A percentile compares a stretch with the other conserved stretches of the same genome.
phyloP scores from a whole-genome alignment of 2,329 filamentous ascomycete species.

The Phialocephala subalpina region DNA sequence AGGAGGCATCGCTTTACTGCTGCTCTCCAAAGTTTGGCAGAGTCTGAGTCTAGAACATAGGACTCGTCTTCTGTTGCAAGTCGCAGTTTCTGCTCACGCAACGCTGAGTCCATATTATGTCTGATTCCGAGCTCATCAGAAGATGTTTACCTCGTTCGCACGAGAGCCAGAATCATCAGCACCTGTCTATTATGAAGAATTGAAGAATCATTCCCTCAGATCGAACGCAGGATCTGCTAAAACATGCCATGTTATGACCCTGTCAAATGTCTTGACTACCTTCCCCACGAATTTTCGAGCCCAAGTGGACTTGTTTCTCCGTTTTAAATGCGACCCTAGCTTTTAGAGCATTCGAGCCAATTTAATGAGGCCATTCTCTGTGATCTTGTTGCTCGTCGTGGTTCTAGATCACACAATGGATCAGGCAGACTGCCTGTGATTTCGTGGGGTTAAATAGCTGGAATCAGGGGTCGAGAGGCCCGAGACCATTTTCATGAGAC shows the following conservation, averaged over 20 bases:
- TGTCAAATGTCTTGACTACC: too few relatives aligned
- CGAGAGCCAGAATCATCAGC: background rate
- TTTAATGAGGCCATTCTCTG: background rate
- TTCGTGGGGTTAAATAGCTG: constrained; percentile 1
- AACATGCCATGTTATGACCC: too few relatives aligned
- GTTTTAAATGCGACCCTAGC: background rate
- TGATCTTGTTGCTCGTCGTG: background rate
- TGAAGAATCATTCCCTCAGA: too few relatives aligned
- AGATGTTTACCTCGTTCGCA: background rate
- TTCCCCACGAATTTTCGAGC: too few relatives aligned
- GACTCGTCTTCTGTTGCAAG: background rate
- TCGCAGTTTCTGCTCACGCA: background rate
- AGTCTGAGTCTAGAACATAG: background rate
- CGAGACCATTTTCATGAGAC: background rate
- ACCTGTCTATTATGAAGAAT: background rate
- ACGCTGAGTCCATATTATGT: background rate
- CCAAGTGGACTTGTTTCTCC: too few relatives aligned
- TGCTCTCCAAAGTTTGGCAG: background rate
- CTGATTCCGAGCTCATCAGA: background rate
- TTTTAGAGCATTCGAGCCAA: background rate
- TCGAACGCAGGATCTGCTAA: too few relatives aligned
- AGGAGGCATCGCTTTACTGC: background rate
- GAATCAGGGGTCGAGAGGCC: background rate
- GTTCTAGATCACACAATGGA: constrained; percentile 7
- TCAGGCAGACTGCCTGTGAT: background rate